Base-by-base conservation (phyloP, 2,329 filamentous ascomycete genomes). In the Neopestalotiopsis sp. region DNA sequence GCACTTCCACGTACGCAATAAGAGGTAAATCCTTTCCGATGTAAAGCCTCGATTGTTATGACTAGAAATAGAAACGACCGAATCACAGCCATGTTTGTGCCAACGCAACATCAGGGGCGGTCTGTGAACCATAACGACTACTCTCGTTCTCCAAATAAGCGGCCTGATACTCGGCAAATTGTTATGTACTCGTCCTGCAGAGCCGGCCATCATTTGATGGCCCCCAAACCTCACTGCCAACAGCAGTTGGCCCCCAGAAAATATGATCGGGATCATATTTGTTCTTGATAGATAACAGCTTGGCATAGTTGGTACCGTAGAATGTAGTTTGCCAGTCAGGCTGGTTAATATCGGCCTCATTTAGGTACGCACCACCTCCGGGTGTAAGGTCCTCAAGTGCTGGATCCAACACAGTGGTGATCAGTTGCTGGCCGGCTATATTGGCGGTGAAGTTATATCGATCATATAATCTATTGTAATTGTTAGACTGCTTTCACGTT, bases 141-240 rank as follows among this genome's bases (percentile, higher is more conserved):
- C 24, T 24, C 24, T 24, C 24, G 24, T 24, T 24, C 24, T 24
- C 24, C 24, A 24, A 24, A 24, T 24, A 24, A 24, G 24, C 24
- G 24, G 24, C 24, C 24, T 24, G 24, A 24, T 24, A 24, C 24
- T 24, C 24, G 34, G 4, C 6, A 10, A 38, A 38, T 38, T 38
- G 10, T 38, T 3, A 52, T 52, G 45, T 20, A 9, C 17, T 52
- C 45, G 45, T 52, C 45, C 45, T 52, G 34, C 83, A 84, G 71
- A 84, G 72, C 12, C 79, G 78, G 10, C 82, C 83, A 66, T 76
- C 69, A 7, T 72, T 76, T 6, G 72, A 74, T n/a, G 81, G 77
- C 7, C 68, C 71, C 83, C 82, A 85, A 4, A 70, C 70, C 4
- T 84, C 81, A 70, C 79, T 82, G 0, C 83, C 84, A 4, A 85